These are phyloP conservation scores for Pontederia crassipes DNA, from an alignment of 176 grass and related monocot species.

Conservation along the genomic window DNA sequence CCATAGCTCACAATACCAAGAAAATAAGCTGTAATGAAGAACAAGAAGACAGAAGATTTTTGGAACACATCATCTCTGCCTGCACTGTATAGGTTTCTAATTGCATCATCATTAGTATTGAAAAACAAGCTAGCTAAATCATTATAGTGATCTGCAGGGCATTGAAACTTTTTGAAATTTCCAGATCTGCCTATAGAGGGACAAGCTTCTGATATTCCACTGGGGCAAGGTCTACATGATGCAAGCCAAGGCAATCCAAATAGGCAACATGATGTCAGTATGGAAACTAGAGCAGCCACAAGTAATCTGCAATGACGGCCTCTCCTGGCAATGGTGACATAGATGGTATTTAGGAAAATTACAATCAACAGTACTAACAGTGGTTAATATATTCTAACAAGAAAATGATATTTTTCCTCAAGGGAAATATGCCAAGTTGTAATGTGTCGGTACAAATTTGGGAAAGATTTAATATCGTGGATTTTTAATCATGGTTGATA, in stretches of 20 bases:
- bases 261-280: conserved; percentile 72
- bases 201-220: conserved; percentile 51
- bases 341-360: conserved; percentile 7
- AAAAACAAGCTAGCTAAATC: conserved; percentile 93
- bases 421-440: neutral
- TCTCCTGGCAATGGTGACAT: conserved; percentile 53
- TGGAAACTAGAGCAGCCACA: conserved; percentile 57
- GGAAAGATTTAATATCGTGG: too few species aligned
- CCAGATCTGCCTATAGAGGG: conserved; percentile 90
- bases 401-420: neutral
- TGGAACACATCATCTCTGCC: conserved; percentile 70
- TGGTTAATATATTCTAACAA: neutral
- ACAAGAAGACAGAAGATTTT: conserved; percentile 59
- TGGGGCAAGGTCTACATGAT: conserved; percentile 65
- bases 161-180: conserved; percentile 94
- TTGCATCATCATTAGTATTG: conserved; percentile 89
- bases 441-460: too few species aligned
- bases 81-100: conserved; percentile 76
- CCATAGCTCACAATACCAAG: conserved; percentile 97
- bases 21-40: conserved; percentile 66
- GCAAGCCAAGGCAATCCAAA: conserved; percentile 84
- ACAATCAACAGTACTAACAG: neutral
- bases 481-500: neutral
- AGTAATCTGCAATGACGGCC: conserved; percentile 60
- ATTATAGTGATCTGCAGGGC: conserved; percentile 62